These are phyloP conservation scores for Malassezia furfur DNA, from an alignment of 1,284 basidiomycete species.

Conservation along the genomic window DNA sequence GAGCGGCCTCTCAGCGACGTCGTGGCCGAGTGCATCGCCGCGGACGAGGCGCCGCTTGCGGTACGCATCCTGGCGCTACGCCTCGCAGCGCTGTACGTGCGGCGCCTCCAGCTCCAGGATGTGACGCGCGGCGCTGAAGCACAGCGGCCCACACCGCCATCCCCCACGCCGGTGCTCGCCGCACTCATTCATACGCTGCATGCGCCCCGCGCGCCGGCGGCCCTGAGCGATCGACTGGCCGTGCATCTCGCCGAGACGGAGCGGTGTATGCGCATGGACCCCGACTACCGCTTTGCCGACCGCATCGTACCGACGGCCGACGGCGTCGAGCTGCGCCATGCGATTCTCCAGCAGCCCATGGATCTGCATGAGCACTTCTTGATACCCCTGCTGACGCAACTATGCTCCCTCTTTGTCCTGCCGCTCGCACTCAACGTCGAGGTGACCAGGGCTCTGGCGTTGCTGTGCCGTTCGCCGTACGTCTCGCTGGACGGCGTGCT, in stretches of 20 bases:
- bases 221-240: not conserved
- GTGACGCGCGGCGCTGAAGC: not conserved
- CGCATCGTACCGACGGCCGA: not conserved
- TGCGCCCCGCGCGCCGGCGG: not conserved
- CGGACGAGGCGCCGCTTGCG: not conserved
- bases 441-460: not conserved
- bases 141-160: not conserved
- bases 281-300: not conserved
- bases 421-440: not conserved
- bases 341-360: not conserved
- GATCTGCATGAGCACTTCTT: not conserved
- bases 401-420: not conserved
- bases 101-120: not conserved
- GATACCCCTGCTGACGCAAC: not conserved
- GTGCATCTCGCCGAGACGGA: constrained; percentile 3
- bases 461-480: constrained; percentile 7
- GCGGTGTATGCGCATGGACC: constrained; percentile 1
- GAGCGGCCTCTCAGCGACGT: not conserved
- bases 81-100: not conserved
- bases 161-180: not conserved
- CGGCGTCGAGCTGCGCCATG: not conserved
- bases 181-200: constrained; percentile 1
- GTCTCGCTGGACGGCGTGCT: not conserved
- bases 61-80: not conserved
- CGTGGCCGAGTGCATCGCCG: not conserved